Conservation (phyloP, 768 basidiomycete genomes). For the Leucocoprinus sp. region DNA sequence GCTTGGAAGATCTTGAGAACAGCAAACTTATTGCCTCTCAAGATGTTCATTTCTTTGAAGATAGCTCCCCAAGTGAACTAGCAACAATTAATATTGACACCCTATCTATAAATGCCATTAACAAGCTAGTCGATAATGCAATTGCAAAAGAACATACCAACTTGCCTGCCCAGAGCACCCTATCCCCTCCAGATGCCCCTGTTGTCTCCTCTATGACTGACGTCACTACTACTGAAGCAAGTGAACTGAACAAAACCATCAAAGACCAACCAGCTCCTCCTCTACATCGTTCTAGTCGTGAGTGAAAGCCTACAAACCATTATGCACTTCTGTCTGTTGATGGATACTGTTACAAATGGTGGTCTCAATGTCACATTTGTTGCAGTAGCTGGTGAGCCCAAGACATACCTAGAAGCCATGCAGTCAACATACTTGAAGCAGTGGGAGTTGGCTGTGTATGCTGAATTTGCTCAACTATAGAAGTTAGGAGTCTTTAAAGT, state of each 20-base stretch:
- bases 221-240: too few relatives aligned
- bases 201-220: too few relatives aligned
- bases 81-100: background rate
- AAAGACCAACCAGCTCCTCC: too few relatives aligned
- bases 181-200: background rate
- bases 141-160: background rate
- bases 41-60: background rate
- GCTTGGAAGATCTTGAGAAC: background rate
- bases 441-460: conserved; percentile 13
- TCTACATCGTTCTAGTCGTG: background rate
- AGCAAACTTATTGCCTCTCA: background rate
- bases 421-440: background rate
- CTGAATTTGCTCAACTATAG: conserved; percentile 9
- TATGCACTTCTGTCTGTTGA: background rate
- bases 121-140: background rate
- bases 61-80: conserved; percentile 1
- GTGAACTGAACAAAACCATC: too few relatives aligned
- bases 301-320: background rate
- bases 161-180: background rate
- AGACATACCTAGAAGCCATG: background rate
- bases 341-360: background rate
- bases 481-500: conserved; percentile 9
- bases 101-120: background rate
- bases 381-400: background rate
- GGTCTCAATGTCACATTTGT: background rate